Conservation (phyloP, 2,329 filamentous ascomycete genomes). For the Nemania sp. region DNA sequence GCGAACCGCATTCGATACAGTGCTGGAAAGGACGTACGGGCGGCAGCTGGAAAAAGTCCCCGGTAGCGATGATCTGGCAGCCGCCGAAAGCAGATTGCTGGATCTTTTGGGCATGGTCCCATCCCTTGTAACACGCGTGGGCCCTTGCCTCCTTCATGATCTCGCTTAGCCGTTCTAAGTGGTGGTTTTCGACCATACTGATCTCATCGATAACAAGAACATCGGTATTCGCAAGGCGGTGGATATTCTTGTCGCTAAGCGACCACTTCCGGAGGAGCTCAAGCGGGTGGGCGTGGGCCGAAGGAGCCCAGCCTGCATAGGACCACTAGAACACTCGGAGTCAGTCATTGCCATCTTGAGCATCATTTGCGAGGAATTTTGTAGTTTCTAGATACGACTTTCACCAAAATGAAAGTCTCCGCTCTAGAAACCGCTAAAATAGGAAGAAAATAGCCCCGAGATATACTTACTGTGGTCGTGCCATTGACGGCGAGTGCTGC, state of each 20-base stretch:
- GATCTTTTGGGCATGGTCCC: neutral
- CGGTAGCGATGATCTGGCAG: constrained; percentile 2
- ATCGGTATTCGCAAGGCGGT: neutral
- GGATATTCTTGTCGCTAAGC: neutral
- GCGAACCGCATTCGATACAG: neutral
- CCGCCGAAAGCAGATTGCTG: neutral
- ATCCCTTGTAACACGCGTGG: neutral
- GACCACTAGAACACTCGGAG: no score
- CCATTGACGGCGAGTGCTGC: constrained; percentile 1
- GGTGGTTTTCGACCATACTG: constrained; percentile 3
- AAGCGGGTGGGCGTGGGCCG: neutral
- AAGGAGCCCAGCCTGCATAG: neutral
- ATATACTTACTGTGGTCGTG: no score
- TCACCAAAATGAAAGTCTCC: no score
- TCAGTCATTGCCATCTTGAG: no score
- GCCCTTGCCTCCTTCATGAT: neutral
- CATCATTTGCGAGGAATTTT: no score
- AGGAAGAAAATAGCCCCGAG: no score
- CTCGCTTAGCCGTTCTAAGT: neutral
- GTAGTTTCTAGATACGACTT: no score
- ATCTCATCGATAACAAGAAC: constrained; percentile 4
- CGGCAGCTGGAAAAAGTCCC: constrained; percentile 1
- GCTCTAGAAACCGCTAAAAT: no score
- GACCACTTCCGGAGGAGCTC: neutral
- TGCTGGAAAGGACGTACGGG: neutral